Evolutionary conservation across 169 alveolate genomes (phyloP).

Genomic region (Plasmodium reichenowi): DNA sequence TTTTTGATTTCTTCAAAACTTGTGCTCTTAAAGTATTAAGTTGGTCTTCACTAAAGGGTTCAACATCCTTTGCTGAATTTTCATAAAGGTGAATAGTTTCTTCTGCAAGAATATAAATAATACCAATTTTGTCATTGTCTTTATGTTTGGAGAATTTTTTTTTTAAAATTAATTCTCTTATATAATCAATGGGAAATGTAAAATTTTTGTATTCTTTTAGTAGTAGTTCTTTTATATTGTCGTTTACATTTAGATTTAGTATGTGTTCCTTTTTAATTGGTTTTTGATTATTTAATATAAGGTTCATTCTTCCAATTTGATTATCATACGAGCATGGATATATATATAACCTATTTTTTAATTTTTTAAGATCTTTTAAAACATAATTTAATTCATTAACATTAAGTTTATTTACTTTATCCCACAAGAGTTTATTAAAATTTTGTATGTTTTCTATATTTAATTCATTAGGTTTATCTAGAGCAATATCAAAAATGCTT

Average conservation of each 20-base stretch:
- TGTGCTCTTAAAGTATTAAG: constrained; percentile 7
- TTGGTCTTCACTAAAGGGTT: constrained; percentile 47
- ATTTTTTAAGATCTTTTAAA: constrained; percentile 59
- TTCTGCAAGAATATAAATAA: constrained; percentile 55
- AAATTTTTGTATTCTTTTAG: constrained; percentile 46
- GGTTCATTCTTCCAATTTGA: constrained; percentile 54
- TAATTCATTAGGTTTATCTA: constrained; percentile 47
- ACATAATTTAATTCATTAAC: constrained; percentile 59
- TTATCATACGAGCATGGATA: constrained; percentile 30
- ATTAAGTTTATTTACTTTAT: constrained; percentile 26
- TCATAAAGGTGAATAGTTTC: constrained; percentile 74
- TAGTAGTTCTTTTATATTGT: constrained; percentile 33
- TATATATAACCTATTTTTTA: constrained; percentile 39
- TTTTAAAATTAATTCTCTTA: constrained; percentile 41
- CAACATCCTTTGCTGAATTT: constrained; percentile 73
- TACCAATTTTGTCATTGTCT: constrained; percentile 25
- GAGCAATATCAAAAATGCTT: constrained; percentile 47
- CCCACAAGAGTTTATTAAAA: constrained; percentile 40
- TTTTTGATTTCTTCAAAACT: constrained; percentile 16
- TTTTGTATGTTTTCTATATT: constrained; percentile 40
- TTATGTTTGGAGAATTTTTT: constrained; percentile 20
- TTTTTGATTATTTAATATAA: constrained; percentile 54
- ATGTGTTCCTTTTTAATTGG: constrained; percentile 66
- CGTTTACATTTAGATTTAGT: constrained; percentile 15
- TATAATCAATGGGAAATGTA: constrained; percentile 49